Base-by-base conservation (phyloP, 192 early-diverging fungal species). In the Ramicandelaber brevisporus region DNA sequence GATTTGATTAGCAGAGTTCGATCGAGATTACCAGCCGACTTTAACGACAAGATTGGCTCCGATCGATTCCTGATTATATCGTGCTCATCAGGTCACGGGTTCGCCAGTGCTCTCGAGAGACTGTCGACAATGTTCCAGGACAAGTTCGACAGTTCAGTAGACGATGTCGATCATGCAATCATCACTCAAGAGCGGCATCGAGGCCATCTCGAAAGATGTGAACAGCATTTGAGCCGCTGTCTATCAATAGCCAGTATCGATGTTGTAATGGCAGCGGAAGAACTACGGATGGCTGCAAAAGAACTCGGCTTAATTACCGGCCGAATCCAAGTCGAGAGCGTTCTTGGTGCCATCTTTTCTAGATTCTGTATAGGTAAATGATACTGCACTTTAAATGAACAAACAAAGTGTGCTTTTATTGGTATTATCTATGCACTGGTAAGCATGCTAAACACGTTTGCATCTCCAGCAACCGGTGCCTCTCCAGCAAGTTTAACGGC, bases 291-390 rank as follows among this genome's bases (percentile, higher is more conserved):
- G 17, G 73, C 68, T 3, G 58, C 59, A 3, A 48, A 62, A 12
- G 55, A 64, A 3, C 20, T 78, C 20, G 72, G 73, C 3, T 48
- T 57, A 36, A 78, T 81, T 40, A 81, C 78, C 3, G 72, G 78
- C 14, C 38, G 51, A 11, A 56, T 70, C 2, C 68, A 68, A 34
- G 68, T 73, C 8, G 78, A 81, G 34, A 64, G 75, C 32, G 54
- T 81, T 4, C 46, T 81, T 3, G 73, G 73, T 38, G 59, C 65
- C 4, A 42, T 81, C 14, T 81, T 81, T 44, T 47, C 65, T 19
- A 53, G 70, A 28, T 77, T 81, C 29, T 81, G 77, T 33, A 81
- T 81, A 22, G 77, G 77, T 10, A 81, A 81, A 52, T 60, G n/a
- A n/a, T n/a, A n/a, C n/a, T n/a, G n/a, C n/a, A n/a, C n/a, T n/a